Evolutionary conservation across 257 asterid genomes (phyloP).

Genomic region (Ilex asprella): DNA sequence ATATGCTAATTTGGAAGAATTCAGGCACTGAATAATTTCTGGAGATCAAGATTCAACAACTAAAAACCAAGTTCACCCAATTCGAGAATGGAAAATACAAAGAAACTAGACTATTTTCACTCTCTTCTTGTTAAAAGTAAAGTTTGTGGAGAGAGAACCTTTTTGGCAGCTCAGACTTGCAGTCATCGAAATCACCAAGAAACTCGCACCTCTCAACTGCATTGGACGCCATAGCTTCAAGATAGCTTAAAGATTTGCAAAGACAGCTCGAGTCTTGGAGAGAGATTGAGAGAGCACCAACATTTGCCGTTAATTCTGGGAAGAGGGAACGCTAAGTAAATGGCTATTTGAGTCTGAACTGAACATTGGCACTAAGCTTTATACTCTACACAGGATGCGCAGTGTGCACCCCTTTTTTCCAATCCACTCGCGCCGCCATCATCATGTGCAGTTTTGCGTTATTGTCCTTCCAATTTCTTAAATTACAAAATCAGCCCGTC

Average conservation of each 20-base stretch:
- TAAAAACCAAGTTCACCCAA: background rate
- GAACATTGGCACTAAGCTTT: slow-evolving; percentile 10
- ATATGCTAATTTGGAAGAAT: slow-evolving; percentile 11
- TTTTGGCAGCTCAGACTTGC: slow-evolving; percentile 32
- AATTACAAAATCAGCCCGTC: background rate
- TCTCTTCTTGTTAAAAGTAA: slow-evolving; percentile 31
- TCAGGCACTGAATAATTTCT: slow-evolving; percentile 1
- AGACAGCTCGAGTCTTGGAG: slow-evolving; percentile 10
- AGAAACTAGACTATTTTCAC: background rate
- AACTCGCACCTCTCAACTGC: slow-evolving; percentile 20
- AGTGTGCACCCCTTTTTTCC: slow-evolving; percentile 13
- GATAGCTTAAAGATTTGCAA: slow-evolving; percentile 16
- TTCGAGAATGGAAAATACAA: background rate
- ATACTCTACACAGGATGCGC: slow-evolving; percentile 23
- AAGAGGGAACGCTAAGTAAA: background rate
- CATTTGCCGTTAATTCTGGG: background rate
- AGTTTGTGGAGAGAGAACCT: slow-evolving; percentile 68
- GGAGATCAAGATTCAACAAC: slow-evolving; percentile 10
- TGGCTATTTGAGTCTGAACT: slow-evolving; percentile 18
- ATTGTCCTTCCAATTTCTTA: background rate
- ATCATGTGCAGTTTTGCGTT: background rate
- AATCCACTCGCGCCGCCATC: background rate
- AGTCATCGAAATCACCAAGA: background rate
- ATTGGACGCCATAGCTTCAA: slow-evolving; percentile 41
- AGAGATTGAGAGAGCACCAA: slow-evolving; percentile 4